Evolutionary conservation across 2,329 filamentous ascomycete genomes (phyloP).

Genomic region (Aspergillus fijiensis): DNA sequence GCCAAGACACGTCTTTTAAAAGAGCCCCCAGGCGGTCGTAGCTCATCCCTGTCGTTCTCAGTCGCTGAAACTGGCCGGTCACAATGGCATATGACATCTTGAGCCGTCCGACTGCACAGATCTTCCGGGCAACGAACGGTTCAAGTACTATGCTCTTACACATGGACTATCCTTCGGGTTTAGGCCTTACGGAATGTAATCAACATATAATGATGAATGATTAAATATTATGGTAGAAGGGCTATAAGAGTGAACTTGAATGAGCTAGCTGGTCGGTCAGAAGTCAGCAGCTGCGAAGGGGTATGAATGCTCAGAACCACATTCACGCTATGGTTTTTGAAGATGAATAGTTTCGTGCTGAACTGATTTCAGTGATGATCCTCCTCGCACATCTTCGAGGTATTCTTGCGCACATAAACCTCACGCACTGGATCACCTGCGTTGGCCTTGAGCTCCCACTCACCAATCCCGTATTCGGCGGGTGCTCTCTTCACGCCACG

Average conservation of each 20-base stretch:
- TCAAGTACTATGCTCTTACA: too few relatives aligned
- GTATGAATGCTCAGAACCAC: background rate
- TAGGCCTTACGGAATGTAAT: background rate
- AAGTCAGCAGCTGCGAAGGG: background rate
- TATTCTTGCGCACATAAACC: slow-evolving; percentile 56
- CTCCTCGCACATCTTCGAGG: slow-evolving; percentile 29
- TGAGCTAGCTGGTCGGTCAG: background rate
- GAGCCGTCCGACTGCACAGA: too few relatives aligned
- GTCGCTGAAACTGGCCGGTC: too few relatives aligned
- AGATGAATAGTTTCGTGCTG: background rate
- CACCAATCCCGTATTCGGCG: slow-evolving; percentile 63
- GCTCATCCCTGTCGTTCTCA: too few relatives aligned
- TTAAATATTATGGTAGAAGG: background rate
- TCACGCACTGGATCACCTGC: slow-evolving; percentile 69
- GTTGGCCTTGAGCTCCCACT: slow-evolving; percentile 67
- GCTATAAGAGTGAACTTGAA: background rate
- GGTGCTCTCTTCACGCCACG: slow-evolving; percentile 65
- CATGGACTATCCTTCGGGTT: background rate
- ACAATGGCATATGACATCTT: too few relatives aligned
- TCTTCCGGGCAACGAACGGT: too few relatives aligned
- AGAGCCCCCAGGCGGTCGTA: too few relatives aligned
- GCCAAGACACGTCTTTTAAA: background rate
- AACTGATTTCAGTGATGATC: background rate
- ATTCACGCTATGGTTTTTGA: background rate
- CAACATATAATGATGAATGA: background rate